phyloP scores from a whole-genome alignment of 495 filamentous ascomycete species.

The Choiromyces venosus region DNA sequence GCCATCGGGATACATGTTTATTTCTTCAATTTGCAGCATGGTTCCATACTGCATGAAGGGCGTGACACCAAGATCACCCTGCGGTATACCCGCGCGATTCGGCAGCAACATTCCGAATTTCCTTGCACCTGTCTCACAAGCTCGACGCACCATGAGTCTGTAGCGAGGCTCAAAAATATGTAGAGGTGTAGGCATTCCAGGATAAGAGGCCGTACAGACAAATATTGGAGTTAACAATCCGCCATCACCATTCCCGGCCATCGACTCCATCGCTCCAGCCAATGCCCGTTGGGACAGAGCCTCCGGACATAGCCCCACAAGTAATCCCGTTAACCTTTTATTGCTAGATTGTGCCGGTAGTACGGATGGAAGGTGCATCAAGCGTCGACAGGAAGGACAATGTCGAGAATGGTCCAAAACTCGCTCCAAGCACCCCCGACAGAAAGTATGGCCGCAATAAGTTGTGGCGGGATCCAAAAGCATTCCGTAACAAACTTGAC shows the following conservation, averaged over 20 bases:
- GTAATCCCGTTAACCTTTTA: slow-evolving; percentile 53
- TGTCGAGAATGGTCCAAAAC: slow-evolving; percentile 67
- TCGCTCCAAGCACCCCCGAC: slow-evolving; percentile 67
- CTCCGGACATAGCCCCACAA: slow-evolving; percentile 62
- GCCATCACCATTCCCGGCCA: slow-evolving; percentile 46
- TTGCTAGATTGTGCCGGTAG: slow-evolving; percentile 55
- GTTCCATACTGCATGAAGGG: slow-evolving; percentile 72
- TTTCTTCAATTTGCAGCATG: slow-evolving; percentile 63
- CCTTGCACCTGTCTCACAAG: slow-evolving; percentile 59
- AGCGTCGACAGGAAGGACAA: slow-evolving; percentile 73
- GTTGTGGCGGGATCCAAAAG: slow-evolving; percentile 78
- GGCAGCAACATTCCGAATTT: slow-evolving; percentile 82
- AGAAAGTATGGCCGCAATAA: slow-evolving; percentile 83
- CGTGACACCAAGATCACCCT: slow-evolving; percentile 53
- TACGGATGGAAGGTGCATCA: slow-evolving; percentile 56
- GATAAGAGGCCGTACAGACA: slow-evolving; percentile 73
- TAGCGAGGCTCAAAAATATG: slow-evolving; percentile 91
- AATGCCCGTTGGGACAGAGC: slow-evolving; percentile 55
- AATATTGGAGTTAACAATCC: slow-evolving; percentile 68
- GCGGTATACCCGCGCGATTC: slow-evolving; percentile 53
- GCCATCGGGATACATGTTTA: slow-evolving; percentile 70
- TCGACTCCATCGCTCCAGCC: slow-evolving; percentile 51
- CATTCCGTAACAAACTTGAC: slow-evolving; percentile 77
- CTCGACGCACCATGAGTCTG: slow-evolving; percentile 77
- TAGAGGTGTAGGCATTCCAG: slow-evolving; percentile 74